phyloP scores from a whole-genome alignment of 2,329 filamentous ascomycete genomes.

The Curvularia verruculosa region DNA sequence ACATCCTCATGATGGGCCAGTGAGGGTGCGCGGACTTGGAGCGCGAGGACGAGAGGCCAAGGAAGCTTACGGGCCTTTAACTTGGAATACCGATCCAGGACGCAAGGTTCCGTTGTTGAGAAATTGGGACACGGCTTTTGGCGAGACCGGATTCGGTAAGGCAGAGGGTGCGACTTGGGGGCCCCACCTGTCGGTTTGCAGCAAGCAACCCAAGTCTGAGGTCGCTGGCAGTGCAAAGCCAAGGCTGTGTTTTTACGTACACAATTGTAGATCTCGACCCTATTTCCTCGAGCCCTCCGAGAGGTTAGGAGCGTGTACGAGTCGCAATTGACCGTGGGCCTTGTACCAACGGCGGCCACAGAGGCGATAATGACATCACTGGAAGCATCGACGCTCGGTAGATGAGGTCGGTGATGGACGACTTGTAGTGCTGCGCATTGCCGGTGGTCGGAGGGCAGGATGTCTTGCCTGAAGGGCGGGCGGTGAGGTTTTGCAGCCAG shows the following conservation, averaged over 20 bases:
- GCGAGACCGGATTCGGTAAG: conserved; percentile 5
- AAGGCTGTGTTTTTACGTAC: conserved; percentile 32
- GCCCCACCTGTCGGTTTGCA: conserved; percentile 19
- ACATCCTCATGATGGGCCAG: conserved; percentile 2
- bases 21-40: conserved; percentile 9
- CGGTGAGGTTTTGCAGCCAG: conserved; percentile 25
- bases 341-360: conserved; percentile 9
- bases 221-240: conserved; percentile 20
- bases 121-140: conserved; percentile 10
- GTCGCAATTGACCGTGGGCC: conserved; percentile 17
- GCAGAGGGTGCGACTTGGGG: conserved; percentile 7
- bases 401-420: conserved; percentile 32
- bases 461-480: conserved; percentile 32
- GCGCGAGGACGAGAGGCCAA: conserved; percentile 1
- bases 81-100: conserved; percentile 2
- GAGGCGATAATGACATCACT: conserved; percentile 27
- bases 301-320: conserved; percentile 23
- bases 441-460: conserved; percentile 31
- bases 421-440: conserved; percentile 16
- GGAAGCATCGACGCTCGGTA: conserved; percentile 6
- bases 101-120: conserved; percentile 16
- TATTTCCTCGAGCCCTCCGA: conserved; percentile 15
- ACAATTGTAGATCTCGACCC: conserved; percentile 17
- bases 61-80: conserved; percentile 8
- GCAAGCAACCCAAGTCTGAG: conserved; percentile 26